Base-by-base conservation (phyloP, 2,329 filamentous ascomycete genomes). In the Hypoxylon sp. region DNA sequence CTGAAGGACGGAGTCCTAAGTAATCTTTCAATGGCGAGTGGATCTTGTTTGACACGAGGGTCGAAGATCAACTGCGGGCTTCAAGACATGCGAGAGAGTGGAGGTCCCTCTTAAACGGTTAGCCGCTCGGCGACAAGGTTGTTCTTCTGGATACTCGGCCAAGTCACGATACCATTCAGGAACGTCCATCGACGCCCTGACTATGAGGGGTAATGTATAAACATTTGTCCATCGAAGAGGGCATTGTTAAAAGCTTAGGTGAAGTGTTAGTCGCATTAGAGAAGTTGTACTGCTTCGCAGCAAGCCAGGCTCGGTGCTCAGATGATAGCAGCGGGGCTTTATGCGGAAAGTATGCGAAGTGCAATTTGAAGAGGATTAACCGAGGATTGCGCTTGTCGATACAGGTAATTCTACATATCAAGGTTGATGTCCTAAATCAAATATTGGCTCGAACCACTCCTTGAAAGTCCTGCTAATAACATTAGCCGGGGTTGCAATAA, bases 61-160 rank as follows among this genome's bases (percentile, higher is more conserved):
- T 48, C 15, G 15, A 62, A 54, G 37, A 55, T 68, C 35, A 54
- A 66, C 55, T 15, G 54, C 48, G 39, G 37, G 56, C 32, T 55
- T 60, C 53, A 53, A 42, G 39, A 35, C 35, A 67, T 67, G 67
- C 37, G 59, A 53, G 58, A 44, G 15, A 55, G 68, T 65, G 65
- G 68, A 62, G 46, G 57, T 48, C 27, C 17, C 44, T 58, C 29
- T 59, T 59, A 50, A 47, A 13, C 24, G 29, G 35, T 44, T 54
- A 54, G 44, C 21, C 44, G 54, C 39, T 68, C 44, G 54, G 59
- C 56, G 44, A 51, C 37, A 44, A 59, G 13, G 53, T 62, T 53
- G 61, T 59, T 42, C 46, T 47, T 24, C 17, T 55, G 31, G 62
- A 35, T 55, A 35, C 13, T 48, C 39, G 15, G 55, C 46, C 44